Evolutionary conservation across 805 yeast species (phyloP).

Genomic region (Metschnikowia shivogae): DNA sequence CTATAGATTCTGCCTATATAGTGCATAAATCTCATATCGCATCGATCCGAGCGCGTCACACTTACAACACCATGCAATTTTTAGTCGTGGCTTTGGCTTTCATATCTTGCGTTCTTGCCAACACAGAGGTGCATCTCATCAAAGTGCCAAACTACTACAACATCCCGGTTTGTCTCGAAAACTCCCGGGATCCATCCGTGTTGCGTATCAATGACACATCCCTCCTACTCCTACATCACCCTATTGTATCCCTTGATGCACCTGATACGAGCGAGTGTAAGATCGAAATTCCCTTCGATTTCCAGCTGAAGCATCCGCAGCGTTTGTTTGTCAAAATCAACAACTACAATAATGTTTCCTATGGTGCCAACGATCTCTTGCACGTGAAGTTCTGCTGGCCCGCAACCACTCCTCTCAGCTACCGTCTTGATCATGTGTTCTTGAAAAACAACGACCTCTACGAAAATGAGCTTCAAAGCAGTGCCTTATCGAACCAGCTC

Average conservation of each 20-base stretch:
- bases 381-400: conserved; percentile 21
- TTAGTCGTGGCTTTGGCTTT: neutral
- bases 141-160: conserved; percentile 34
- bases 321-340: conserved; percentile 29
- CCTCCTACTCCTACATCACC: conserved; percentile 11
- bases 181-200: neutral
- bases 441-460: conserved; percentile 8
- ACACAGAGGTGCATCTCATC: conserved; percentile 35
- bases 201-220: conserved; percentile 14
- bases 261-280: conserved; percentile 4
- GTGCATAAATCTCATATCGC: too few species aligned
- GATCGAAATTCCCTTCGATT: conserved; percentile 13
- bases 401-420: conserved; percentile 16
- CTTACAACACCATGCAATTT: neutral
- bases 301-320: conserved; percentile 6
- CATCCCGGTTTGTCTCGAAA: conserved; percentile 20
- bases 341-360: conserved; percentile 29
- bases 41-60: neutral
- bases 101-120: conserved; percentile 18
- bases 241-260: conserved; percentile 11
- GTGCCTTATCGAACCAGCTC: conserved; percentile 3
- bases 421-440: conserved; percentile 9
- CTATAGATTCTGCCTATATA: too few species aligned
- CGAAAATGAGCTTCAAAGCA: neutral
- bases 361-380: conserved; percentile 17